Evolutionary conservation across 371 early-diverging fungal species (phyloP).

Genomic region (Sporodiniella umbellata): DNA sequence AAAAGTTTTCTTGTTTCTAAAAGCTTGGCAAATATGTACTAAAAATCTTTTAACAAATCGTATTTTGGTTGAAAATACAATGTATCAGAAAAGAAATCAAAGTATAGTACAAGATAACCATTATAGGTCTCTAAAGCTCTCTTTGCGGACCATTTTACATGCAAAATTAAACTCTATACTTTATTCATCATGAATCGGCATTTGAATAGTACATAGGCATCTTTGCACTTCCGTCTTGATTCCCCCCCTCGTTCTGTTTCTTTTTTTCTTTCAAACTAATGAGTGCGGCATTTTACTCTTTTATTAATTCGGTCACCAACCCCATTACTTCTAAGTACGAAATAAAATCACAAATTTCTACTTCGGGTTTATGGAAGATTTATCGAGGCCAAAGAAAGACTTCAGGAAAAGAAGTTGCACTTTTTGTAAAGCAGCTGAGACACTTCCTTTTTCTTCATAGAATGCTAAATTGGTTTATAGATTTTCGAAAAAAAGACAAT

Average conservation of each 20-base stretch:
- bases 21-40: too few species aligned
- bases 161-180: too few species aligned
- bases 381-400: constrained; percentile 59
- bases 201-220: too few species aligned
- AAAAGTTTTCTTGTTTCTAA: too few species aligned
- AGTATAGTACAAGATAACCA: too few species aligned
- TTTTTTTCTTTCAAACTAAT: constrained; percentile 11
- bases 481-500: constrained; percentile 73
- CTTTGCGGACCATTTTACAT: too few species aligned
- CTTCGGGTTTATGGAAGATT: constrained; percentile 67
- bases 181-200: too few species aligned
- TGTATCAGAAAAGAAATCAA: too few species aligned
- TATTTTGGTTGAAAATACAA: too few species aligned
- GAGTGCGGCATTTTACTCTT: constrained; percentile 51
- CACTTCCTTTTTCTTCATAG: constrained; percentile 1
- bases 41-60: too few species aligned
- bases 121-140: too few species aligned
- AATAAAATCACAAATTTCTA: constrained; percentile 53
- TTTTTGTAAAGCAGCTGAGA: constrained; percentile 55
- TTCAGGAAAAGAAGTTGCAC: constrained; percentile 56
- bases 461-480: constrained; percentile 27
- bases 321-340: constrained; percentile 46
- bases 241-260: not conserved
- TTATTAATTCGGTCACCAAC: constrained; percentile 47
- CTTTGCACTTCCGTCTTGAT: too few species aligned